Evolutionary conservation across 2,329 filamentous ascomycete species (phyloP), one percentile per base, ranked within the genome.

Genomic region (Fusarium acutatum): DNA sequence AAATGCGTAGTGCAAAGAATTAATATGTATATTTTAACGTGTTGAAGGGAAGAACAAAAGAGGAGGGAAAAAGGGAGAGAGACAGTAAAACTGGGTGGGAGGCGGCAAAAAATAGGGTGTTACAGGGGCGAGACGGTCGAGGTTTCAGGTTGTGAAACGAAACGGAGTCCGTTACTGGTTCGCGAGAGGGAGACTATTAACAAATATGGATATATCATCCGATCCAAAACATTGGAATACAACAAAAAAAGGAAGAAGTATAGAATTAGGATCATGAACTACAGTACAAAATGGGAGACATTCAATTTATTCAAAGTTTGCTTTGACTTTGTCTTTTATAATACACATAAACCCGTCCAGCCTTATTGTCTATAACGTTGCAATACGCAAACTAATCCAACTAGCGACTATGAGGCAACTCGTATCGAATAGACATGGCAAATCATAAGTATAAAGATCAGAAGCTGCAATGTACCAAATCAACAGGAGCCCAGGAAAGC

Each of bases 111-210:
- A 56, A 65, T 60, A 60, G 46, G 57, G 58, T 76, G 73, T 75
- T 66, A 61, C 69, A 75, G 71, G 75, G 75, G 73, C 64, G 68
- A 44, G 41, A 71, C 75, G 67, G 72, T 69, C 56, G 52, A 65
- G 59, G 78, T 79, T 79, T 79, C 78, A 79, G 78, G 77, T 60
- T 56, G 30, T 60, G 56, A 68, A 69, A 72, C 71, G 53, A 66
- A 67, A 60, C 63, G 7, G 7, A 52, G 44, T 22, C 30, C 49
- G 50, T 73, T 53, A 76, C 57, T 76, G 74, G 74, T 73, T 64
- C 30, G 37, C 32, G n/a, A n/a, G 30, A n/a, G n/a, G 46, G 62
- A 44, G 30, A 44, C 20, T 34, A 50, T 40, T 44, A 28, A 52
- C 63, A 18, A 52, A 67, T 35, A 40, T 9, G 63, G 64, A 60